Conservation (phyloP, 2,329 filamentous ascomycete genomes). For the Ceratocystis eucalypticola region DNA sequence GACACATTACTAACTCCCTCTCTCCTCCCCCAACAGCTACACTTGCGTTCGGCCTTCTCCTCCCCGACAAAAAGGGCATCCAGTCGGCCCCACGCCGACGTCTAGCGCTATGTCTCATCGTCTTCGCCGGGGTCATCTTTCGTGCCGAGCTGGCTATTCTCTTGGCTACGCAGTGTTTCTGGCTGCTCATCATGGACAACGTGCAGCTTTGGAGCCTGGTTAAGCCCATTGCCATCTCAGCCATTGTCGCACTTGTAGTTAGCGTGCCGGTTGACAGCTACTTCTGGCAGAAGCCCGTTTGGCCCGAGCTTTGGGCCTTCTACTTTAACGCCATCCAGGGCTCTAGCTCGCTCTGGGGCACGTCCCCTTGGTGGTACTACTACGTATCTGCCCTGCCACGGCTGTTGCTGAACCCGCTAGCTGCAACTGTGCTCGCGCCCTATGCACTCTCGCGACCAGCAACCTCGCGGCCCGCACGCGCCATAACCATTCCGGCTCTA, state of each 20-base stretch:
- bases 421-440: constrained; percentile 41
- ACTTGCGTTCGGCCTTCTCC: constrained; percentile 41
- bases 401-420: constrained; percentile 67
- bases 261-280: constrained; percentile 75
- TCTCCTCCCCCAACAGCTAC: constrained; percentile 40
- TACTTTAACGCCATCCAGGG: constrained; percentile 81
- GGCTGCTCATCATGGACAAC: constrained; percentile 45
- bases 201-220: constrained; percentile 46
- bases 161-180: constrained; percentile 52
- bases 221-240: constrained; percentile 50
- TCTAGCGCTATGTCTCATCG: constrained; percentile 59
- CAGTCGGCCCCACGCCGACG: constrained; percentile 36
- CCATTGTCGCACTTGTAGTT: constrained; percentile 49
- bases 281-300: constrained; percentile 79
- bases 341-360: constrained; percentile 76
- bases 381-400: constrained; percentile 69
- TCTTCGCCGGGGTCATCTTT: constrained; percentile 70
- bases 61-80: constrained; percentile 26
- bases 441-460: constrained; percentile 38
- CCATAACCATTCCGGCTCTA: constrained; percentile 51
- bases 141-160: constrained; percentile 79
- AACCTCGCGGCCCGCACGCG: constrained; percentile 31
- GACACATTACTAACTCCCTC: background rate
- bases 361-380: constrained; percentile 75
- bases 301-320: constrained; percentile 85